Evolutionary conservation across 257 asterid genomes (phyloP).

Genomic region (Ligustrum vulgare): DNA sequence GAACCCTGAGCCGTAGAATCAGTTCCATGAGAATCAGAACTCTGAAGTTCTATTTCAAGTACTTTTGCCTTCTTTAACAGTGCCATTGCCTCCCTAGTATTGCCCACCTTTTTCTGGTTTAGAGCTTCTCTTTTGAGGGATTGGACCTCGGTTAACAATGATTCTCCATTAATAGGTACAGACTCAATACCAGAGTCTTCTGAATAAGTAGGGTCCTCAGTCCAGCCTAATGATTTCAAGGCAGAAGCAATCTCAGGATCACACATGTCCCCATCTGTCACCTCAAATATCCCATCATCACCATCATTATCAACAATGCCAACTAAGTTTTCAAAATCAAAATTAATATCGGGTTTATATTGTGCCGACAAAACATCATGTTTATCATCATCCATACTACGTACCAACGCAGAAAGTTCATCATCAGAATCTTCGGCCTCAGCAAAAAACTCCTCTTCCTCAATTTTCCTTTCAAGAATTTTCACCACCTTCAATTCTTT

Average conservation of each 20-base stretch:
- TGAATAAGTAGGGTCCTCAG: constrained; percentile 47
- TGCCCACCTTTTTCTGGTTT: constrained; percentile 69
- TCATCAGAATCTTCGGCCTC: constrained; percentile 85
- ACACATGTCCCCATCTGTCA: constrained; percentile 71
- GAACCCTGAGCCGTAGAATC: constrained; percentile 18
- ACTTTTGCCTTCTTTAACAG: constrained; percentile 70
- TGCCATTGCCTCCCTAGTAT: constrained; percentile 62
- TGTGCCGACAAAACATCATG: constrained; percentile 41
- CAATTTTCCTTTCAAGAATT: constrained; percentile 83
- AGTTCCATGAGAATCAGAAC: constrained; percentile 33
- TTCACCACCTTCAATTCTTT: constrained; percentile 93
- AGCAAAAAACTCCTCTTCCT: constrained; percentile 89
- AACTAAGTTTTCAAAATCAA: constrained; percentile 49
- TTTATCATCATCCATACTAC: constrained; percentile 58
- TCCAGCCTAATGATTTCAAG: constrained; percentile 86
- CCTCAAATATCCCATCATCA: constrained; percentile 61
- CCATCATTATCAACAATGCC: constrained; percentile 54
- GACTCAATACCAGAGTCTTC: constrained; percentile 31
- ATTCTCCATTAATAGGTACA: constrained; percentile 37
- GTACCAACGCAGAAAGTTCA: constrained; percentile 68
- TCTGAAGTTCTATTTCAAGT: constrained; percentile 57
- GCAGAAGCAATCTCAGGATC: constrained; percentile 90
- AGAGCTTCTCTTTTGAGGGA: constrained; percentile 71
- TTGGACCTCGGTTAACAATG: constrained; percentile 52
- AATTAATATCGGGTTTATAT: constrained; percentile 35